Percentiles rank a stretch among this genome's conserved stretches.
phyloP scores from a whole-genome alignment of 148 eudicot genomes.

The Rhododendron molle region DNA sequence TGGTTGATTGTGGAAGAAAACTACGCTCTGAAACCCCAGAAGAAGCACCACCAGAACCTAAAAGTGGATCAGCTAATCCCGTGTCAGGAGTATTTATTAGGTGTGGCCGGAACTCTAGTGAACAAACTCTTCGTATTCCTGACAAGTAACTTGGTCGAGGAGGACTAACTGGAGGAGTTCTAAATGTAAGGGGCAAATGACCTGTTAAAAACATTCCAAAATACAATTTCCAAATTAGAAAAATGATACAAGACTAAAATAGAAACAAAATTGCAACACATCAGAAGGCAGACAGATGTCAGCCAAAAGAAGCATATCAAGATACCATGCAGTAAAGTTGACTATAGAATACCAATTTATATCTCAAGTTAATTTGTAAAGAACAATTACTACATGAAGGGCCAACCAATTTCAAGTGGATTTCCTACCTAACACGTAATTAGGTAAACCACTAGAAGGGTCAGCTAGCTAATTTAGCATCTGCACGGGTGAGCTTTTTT shows the following conservation, averaged over 20 bases:
- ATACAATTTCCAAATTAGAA: background rate
- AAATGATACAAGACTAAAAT: background rate
- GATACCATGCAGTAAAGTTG: background rate
- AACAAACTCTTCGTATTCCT: constrained; percentile 86
- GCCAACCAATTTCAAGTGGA: background rate
- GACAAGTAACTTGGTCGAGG: constrained; percentile 75
- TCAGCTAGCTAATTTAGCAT: background rate
- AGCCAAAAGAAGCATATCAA: background rate
- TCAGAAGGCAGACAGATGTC: background rate
- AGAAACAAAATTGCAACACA: background rate
- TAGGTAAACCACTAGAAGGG: background rate
- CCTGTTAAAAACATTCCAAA: constrained; percentile 38
- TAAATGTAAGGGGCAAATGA: constrained; percentile 67
- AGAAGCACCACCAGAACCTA: constrained; percentile 37
- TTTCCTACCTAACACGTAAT: background rate
- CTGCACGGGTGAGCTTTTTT: background rate
- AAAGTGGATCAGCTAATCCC: constrained; percentile 80
- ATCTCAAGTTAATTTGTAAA: background rate
- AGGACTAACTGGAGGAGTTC: constrained; percentile 98
- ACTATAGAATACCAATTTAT: background rate
- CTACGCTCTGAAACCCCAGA: constrained; percentile 60
- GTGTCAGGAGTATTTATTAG: constrained; percentile 71
- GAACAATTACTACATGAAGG: background rate
- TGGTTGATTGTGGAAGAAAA: constrained; percentile 86
- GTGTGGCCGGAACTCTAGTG: constrained; percentile 85